These are phyloP conservation scores for Dryadomyces quercus-mongolicae DNA, from an alignment of 2,329 filamentous ascomycete genomes.

Conservation along the genomic window DNA sequence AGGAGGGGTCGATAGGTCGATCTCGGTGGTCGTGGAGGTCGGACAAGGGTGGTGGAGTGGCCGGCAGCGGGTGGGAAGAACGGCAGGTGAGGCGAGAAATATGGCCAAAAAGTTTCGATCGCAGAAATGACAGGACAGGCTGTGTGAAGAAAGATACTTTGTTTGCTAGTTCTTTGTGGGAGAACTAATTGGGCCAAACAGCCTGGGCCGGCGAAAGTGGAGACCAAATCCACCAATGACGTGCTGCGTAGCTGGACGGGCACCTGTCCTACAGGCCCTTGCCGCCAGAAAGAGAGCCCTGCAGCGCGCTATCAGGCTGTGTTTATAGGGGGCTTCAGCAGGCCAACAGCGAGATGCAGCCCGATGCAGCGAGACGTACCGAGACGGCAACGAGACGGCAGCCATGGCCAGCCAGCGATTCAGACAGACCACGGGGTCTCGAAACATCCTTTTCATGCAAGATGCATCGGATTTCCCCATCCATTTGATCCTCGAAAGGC, in stretches of 20 bases:
- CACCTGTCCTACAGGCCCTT: background rate
- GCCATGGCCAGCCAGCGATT: too few species aligned
- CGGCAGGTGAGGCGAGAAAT: background rate
- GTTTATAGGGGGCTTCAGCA: background rate
- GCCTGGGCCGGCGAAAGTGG: background rate
- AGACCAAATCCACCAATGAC: background rate
- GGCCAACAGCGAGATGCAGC: too few species aligned
- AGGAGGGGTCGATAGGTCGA: background rate
- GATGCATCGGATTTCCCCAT: background rate
- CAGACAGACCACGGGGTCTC: too few species aligned
- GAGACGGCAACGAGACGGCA: too few species aligned
- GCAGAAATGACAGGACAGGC: background rate
- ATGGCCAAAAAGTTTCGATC: slow-evolving; percentile 3
- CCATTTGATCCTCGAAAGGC: background rate
- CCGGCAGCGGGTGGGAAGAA: background rate
- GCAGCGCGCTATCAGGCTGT: background rate
- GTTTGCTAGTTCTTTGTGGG: background rate
- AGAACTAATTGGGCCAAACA: background rate
- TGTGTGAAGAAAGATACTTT: background rate
- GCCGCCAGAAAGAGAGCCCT: too few species aligned
- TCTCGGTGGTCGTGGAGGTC: background rate
- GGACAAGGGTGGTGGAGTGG: background rate
- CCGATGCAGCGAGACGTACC: too few species aligned
- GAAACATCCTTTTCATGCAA: too few species aligned
- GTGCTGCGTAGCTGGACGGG: background rate